These are phyloP conservation scores for Plantago ovata DNA, from an alignment of 257 asterid species.

Conservation along the genomic window DNA sequence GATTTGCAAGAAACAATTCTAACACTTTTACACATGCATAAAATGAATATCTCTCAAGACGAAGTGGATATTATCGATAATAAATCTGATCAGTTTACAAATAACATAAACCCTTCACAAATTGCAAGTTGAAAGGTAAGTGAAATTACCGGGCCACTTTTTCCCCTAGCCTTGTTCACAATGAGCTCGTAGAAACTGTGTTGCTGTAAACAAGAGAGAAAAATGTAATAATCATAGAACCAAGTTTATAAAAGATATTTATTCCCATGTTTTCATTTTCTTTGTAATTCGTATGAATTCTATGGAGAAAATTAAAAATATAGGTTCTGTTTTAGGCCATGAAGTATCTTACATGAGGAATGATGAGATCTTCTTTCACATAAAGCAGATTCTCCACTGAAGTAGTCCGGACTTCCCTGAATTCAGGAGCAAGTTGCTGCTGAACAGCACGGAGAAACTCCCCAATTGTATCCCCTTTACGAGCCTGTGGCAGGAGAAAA, in stretches of 20 bases:
- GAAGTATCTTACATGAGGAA: slow-evolving; percentile 80
- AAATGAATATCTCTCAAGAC: no score
- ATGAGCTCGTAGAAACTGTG: slow-evolving; percentile 97
- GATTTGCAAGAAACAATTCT: neutral
- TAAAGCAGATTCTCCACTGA: slow-evolving; percentile 96
- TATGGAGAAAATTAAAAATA: neutral
- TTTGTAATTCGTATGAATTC: neutral
- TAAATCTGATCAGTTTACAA: slow-evolving; percentile 1
- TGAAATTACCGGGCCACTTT: slow-evolving; percentile 97
- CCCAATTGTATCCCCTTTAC: slow-evolving; percentile 90
- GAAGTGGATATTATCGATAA: neutral
- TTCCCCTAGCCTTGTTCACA: slow-evolving; percentile 96
- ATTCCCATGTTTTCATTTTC: neutral
- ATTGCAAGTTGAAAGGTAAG: slow-evolving; percentile 24
- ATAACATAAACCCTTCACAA: slow-evolving; percentile 1
- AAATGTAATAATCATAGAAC: slow-evolving; percentile 4
- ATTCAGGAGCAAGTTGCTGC: slow-evolving; percentile 99
- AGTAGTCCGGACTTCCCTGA: slow-evolving; percentile 89
- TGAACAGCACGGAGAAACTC: slow-evolving; percentile 95
- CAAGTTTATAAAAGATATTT: neutral
- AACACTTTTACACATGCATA: neutral
- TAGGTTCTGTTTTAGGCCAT: neutral
- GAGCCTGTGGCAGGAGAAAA: slow-evolving; percentile 44
- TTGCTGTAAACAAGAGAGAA: slow-evolving; percentile 53
- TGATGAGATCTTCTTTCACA: slow-evolving; percentile 98